Percentiles rank a stretch among this genome's conserved stretches.
Evolutionary conservation across 2,329 filamentous ascomycete species (phyloP).

Genomic region (Niveomyces coronatus): DNA sequence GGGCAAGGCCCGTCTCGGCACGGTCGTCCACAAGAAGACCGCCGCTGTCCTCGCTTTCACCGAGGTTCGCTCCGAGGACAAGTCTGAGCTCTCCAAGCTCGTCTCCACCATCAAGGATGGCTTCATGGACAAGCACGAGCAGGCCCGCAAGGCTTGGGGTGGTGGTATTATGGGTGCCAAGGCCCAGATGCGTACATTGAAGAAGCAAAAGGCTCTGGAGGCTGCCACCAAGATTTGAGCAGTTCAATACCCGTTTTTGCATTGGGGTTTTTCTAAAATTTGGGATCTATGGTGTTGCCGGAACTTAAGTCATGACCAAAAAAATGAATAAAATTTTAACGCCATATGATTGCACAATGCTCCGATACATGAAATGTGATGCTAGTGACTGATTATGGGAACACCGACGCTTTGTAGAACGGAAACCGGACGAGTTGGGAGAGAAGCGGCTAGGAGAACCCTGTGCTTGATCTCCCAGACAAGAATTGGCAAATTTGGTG

Average conservation of each 20-base stretch:
- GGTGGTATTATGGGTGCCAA: conserved; percentile 99
- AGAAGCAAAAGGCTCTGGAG: conserved; percentile 93
- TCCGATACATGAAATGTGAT: too few species aligned
- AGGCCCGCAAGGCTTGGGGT: conserved; percentile 88
- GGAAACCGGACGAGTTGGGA: too few species aligned
- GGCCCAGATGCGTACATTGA: conserved; percentile 66
- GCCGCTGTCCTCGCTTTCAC: conserved; percentile 92
- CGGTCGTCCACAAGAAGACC: conserved; percentile 99
- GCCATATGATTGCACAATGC: conserved; percentile 14
- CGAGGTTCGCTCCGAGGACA: conserved; percentile 96
- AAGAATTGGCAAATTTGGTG: too few species aligned
- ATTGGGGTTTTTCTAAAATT: conserved; percentile 23
- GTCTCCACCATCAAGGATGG: conserved; percentile 95
- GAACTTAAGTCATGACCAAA: conserved; percentile 29
- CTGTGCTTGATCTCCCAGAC: too few species aligned
- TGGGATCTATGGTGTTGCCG: conserved; percentile 29
- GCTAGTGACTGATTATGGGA: neutral
- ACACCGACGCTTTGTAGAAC: neutral
- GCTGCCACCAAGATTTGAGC: conserved; percentile 92
- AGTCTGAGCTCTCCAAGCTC: conserved; percentile 95
- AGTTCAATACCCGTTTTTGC: conserved; percentile 27
- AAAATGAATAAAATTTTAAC: conserved; percentile 32
- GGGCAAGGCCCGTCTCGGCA: conserved; percentile 98
- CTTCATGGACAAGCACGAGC: conserved; percentile 92
- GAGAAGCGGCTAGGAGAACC: too few species aligned